Evolutionary conservation across 352 stramenopile species (phyloP).

Genomic region (Elongisporangium undulatum): DNA sequence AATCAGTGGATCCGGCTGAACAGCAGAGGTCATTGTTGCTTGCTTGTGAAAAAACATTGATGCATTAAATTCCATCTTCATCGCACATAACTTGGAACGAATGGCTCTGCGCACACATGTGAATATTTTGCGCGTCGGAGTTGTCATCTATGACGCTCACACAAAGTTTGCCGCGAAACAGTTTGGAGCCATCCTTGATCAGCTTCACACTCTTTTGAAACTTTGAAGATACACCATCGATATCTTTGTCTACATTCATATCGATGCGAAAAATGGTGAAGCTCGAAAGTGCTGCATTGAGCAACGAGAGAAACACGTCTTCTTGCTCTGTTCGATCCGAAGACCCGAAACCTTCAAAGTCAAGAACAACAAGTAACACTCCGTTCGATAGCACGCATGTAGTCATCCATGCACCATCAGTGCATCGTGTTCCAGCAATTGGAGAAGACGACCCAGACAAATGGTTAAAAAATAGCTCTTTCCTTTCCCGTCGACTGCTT

Average conservation of each 20-base stretch:
- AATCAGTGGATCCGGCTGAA: constrained; percentile 37
- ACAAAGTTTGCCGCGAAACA: constrained; percentile 55
- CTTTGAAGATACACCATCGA: constrained; percentile 49
- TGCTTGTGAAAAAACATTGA: constrained; percentile 59
- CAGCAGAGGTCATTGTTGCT: constrained; percentile 39
- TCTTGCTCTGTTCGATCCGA: constrained; percentile 72
- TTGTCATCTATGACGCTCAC: constrained; percentile 75
- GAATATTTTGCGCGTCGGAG: constrained; percentile 43
- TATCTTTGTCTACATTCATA: constrained; percentile 72
- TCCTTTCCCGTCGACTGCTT: constrained; percentile 70
- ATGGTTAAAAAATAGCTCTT: constrained; percentile 81
- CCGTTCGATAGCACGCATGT: constrained; percentile 13
- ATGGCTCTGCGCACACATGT: constrained; percentile 43
- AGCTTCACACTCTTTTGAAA: constrained; percentile 65
- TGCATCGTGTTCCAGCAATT: constrained; percentile 32
- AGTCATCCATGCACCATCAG: constrained; percentile 35
- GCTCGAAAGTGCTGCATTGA: constrained; percentile 64
- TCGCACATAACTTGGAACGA: constrained; percentile 34
- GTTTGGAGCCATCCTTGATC: constrained; percentile 39
- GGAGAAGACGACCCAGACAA: constrained; percentile 61
- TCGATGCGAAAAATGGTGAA: constrained; percentile 75
- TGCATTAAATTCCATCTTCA: constrained; percentile 50
- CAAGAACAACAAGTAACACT: constrained; percentile 57
- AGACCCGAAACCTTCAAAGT: constrained; percentile 73
- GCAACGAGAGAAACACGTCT: constrained; percentile 65